phyloP scores from a whole-genome alignment of 2,329 filamentous ascomycete genomes.

The Fusarium domesticum region DNA sequence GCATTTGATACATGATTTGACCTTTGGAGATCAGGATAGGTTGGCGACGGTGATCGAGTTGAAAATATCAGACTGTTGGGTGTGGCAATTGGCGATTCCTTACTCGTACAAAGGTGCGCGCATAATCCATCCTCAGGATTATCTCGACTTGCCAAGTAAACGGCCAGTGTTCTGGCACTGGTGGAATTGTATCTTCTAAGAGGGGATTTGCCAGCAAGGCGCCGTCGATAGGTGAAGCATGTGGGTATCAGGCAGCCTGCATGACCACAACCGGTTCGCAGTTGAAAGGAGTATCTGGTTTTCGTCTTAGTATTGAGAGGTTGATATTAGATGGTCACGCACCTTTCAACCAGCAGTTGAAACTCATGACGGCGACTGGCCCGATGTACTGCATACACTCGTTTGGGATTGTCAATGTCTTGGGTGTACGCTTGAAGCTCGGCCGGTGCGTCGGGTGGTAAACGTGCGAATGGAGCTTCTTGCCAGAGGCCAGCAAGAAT shows the following conservation, averaged over 20 bases:
- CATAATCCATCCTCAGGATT: slow-evolving; percentile 72
- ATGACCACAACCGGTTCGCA: slow-evolving; percentile 76
- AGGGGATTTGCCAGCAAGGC: slow-evolving; percentile 63
- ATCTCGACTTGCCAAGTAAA: slow-evolving; percentile 76
- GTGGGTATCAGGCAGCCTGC: slow-evolving; percentile 69
- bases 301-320: slow-evolving; percentile 8
- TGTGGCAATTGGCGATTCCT: slow-evolving; percentile 41
- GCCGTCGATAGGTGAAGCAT: slow-evolving; percentile 75
- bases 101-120: slow-evolving; percentile 43
- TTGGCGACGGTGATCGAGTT: slow-evolving; percentile 20
- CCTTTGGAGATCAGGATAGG: slow-evolving; percentile 21
- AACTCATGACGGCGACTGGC: slow-evolving; percentile 61
- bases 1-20: slow-evolving; percentile 4
- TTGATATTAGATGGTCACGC: slow-evolving; percentile 17
- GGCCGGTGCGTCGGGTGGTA: slow-evolving; percentile 58
- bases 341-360: slow-evolving; percentile 67
- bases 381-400: slow-evolving; percentile 58
- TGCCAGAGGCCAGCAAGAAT: slow-evolving; percentile 60
- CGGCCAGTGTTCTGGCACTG: slow-evolving; percentile 77
- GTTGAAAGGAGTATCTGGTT: slow-evolving; percentile 72
- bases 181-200: slow-evolving; percentile 76
- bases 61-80: slow-evolving; percentile 48
- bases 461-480: slow-evolving; percentile 55
- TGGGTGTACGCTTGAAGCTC: slow-evolving; percentile 55
- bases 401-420: slow-evolving; percentile 59